Conservation (phyloP, 306 rosid genomes). For the Quercus aquifolioides region DNA sequence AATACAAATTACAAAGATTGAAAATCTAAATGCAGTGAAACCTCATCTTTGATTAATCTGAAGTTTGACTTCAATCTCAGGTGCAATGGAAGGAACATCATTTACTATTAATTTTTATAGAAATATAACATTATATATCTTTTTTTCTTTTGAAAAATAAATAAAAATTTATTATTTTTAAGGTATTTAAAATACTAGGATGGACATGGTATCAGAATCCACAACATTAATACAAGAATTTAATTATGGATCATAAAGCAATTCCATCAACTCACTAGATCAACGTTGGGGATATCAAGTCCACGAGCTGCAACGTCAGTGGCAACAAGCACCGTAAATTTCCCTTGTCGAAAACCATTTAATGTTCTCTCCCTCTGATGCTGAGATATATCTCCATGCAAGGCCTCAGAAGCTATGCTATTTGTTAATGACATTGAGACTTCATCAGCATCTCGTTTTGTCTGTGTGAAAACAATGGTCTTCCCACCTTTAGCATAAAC, state of each 20-base stretch:
- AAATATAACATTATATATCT: neutral
- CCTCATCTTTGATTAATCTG: too few species aligned
- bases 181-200: neutral
- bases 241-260: conserved; percentile 9
- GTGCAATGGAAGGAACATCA: neutral
- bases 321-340: conserved; percentile 96
- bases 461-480: conserved; percentile 96
- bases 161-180: neutral
- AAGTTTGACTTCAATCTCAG: neutral
- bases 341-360: conserved; percentile 96
- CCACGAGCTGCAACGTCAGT: conserved; percentile 99
- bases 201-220: conserved; percentile 11
- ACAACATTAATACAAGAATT: neutral
- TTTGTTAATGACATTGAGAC: conserved; percentile 83
- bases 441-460: conserved; percentile 98
- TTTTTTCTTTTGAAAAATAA: neutral
- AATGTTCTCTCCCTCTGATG: conserved; percentile 97
- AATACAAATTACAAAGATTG: too few species aligned
- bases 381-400: conserved; percentile 99
- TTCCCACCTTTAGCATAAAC: conserved; percentile 98
- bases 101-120: neutral
- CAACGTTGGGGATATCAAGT: conserved; percentile 97
- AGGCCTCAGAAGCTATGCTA: conserved; percentile 88
- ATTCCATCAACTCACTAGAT: conserved; percentile 56
- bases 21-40: too few species aligned